A percentile compares a stretch with the other conserved stretches of the same genome.
Conservation (phyloP, 2,329 filamentous ascomycete species). For the Daldinia sp. region DNA sequence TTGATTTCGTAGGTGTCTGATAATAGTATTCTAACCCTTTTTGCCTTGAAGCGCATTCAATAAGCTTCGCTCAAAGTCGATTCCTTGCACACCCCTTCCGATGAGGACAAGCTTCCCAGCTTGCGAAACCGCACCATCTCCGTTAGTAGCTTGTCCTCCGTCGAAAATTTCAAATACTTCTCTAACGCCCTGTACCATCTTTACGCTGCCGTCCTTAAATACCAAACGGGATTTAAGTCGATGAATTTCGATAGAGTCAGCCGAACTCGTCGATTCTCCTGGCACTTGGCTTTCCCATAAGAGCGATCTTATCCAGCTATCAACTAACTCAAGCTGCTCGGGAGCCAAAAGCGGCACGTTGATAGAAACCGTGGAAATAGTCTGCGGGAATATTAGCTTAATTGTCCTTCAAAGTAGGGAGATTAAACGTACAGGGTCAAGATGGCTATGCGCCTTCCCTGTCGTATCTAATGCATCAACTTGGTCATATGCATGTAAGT, state of each 20-base stretch:
- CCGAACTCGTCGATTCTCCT: constrained; percentile 46
- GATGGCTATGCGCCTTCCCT: constrained; percentile 84
- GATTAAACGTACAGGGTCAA: constrained; percentile 74
- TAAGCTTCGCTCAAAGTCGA: constrained; percentile 59
- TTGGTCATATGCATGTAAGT: constrained; percentile 91
- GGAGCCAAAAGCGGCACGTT: constrained; percentile 67
- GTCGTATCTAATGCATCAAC: constrained; percentile 76
- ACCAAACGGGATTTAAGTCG: constrained; percentile 83
- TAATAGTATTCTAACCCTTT: constrained; percentile 1
- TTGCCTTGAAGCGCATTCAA: constrained; percentile 26
- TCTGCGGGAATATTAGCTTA: constrained; percentile 56
- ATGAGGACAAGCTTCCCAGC: constrained; percentile 71
- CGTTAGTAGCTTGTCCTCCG: constrained; percentile 42
- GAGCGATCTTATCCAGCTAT: constrained; percentile 82
- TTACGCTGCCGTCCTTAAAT: constrained; percentile 69
- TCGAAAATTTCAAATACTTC: constrained; percentile 95
- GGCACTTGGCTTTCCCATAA: constrained; percentile 82
- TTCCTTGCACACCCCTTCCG: constrained; percentile 61
- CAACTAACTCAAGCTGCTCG: constrained; percentile 69
- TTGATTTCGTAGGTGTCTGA: background rate
- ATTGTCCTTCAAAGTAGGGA: background rate
- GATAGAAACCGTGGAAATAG: constrained; percentile 84
- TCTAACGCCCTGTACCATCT: constrained; percentile 88
- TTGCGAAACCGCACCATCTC: constrained; percentile 36
- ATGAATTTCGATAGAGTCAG: constrained; percentile 77